These are phyloP conservation scores for Talaromyces proteolyticus DNA, from an alignment of 495 filamentous ascomycete genomes.

Conservation along the genomic window DNA sequence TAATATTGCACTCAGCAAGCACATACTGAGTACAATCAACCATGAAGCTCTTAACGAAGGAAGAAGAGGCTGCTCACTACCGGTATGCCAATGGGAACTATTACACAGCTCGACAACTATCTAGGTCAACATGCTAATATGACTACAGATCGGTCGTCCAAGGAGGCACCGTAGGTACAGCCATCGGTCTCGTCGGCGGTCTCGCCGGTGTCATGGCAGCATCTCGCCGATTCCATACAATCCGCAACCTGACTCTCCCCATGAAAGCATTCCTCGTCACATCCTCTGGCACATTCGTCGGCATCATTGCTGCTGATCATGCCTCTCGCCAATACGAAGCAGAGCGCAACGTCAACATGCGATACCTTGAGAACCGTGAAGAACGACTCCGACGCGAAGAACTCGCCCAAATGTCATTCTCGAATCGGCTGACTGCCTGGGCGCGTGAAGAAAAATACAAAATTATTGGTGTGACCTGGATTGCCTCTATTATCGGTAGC, in stretches of 20 bases:
- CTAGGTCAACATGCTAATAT: constrained; percentile 7
- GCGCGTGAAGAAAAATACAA: constrained; percentile 79
- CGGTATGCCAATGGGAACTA: too few relatives aligned
- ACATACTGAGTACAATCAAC: constrained; percentile 9
- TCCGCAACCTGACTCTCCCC: constrained; percentile 76
- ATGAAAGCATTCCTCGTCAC: constrained; percentile 89
- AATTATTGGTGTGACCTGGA: constrained; percentile 82
- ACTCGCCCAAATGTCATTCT: constrained; percentile 42
- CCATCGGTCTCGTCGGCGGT: constrained; percentile 59
- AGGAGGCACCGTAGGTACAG: constrained; percentile 68
- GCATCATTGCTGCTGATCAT: constrained; percentile 82
- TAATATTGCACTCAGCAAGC: constrained; percentile 4
- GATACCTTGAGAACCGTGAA: constrained; percentile 60
- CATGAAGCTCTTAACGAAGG: constrained; percentile 94
- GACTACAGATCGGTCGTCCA: constrained; percentile 63
- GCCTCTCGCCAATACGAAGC: constrained; percentile 68
- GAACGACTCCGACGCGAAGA: constrained; percentile 44
- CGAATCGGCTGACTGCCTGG: constrained; percentile 50
- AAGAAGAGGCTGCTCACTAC: constrained; percentile 74
- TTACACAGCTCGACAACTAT: too few relatives aligned
- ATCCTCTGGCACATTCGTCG: constrained; percentile 73
- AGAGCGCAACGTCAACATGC: constrained; percentile 55
- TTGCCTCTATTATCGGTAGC: constrained; percentile 72
- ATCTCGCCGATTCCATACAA: constrained; percentile 57
- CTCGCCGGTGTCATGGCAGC: constrained; percentile 56